Evolutionary conservation across 306 rosid genomes (phyloP), one percentile per base, ranked within the genome.

Genomic region (Datisca glomerata): DNA sequence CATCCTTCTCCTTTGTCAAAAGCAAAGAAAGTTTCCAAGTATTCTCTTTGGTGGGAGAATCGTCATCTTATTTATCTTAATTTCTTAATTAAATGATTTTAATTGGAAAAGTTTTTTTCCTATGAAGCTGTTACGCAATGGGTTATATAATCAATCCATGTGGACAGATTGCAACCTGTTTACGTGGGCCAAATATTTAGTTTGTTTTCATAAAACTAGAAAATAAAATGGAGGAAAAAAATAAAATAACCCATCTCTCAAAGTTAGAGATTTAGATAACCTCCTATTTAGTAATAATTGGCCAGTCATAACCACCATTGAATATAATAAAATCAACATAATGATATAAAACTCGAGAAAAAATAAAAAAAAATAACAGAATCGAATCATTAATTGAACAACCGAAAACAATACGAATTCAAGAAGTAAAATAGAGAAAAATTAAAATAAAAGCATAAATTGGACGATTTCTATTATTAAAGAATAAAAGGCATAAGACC

Each of bases 1-100:
- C 18, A 32, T 65, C 35, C 63, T 52, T 44, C 43, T 41, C 28
- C 34, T 32, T 53, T 51, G 72, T 54, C 67, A 59, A 68, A 64
- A 59, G 69, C 57, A 56, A 41, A 57, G 24, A 64, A 52, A 21
- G 4, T 51, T 59, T 17, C 52, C 40, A 51, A 61, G 56, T 61
- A 61, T 67, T 59, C 71, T 29, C 62, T 31, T 11, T 32, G 74
- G 74, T 59, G 79, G 69, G 43, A 48, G 65, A 59, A 68, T 68
- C 64, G 51, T 49, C 64, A 64, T 45, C 43, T 51, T 35, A 23
- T 65, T 54, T 68, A 68, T 59, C 69, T 44, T 55, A 34, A 43
- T 11, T 8, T 18, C 32, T 12, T n/a, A n/a, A n/a, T n/a, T n/a
- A n/a, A n/a, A n/a, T n/a, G n/a, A n/a, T n/a, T n/a, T n/a, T n/a